Base-by-base conservation (phyloP, 345 rosid genomes). In the Trapa bicornis region DNA sequence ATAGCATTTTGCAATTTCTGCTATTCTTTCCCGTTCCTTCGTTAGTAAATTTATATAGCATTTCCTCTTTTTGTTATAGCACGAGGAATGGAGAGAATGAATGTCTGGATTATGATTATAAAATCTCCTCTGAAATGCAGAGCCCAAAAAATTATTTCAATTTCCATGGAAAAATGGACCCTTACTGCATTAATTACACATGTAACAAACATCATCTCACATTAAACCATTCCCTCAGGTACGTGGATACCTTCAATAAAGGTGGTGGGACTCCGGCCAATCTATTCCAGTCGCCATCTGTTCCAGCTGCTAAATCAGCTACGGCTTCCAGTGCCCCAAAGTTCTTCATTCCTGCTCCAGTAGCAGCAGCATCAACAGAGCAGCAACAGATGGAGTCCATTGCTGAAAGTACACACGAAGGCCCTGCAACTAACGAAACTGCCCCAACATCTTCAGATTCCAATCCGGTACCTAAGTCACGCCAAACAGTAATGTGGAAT, bases 401-500 rank as follows among this genome's bases (percentile, higher is more conserved):
- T 41, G 72, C 80, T 42, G 97, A 91, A 73, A 82, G 71, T 65
- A 68, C 71, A 47, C 80, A 73, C 47, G 86, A 78, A 58, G 85
- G 79, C 37, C 67, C 65, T 61, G 63, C 79, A 70, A 64, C 70
- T 58, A 73, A 69, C 22, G 87, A 80, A 67, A 77, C 72, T 68
- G 81, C 81, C 68, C 76, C 81, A 5, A 62, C 82, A 71, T 71
- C 87, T 42, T 37, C 73, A 50, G 43, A 70, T 66, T 70, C 11
- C 33, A 38, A 60, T 5, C 61, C 39, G 22, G 6, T 47, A 41
- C 66, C 83, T 15, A 75, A 73, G 42, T 84, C 96, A 0, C 86
- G 96, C 58, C 84, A 93, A 64, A 73, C 89, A 57, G 93, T 91
- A 50, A 88, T 96, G 48, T 91, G 97, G 97, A 87, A 96, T 70